A percentile compares a stretch with the other conserved stretches of the same genome.
Evolutionary conservation across 2,329 filamentous ascomycete species (phyloP).

Genomic region (Microdochium nivale): DNA sequence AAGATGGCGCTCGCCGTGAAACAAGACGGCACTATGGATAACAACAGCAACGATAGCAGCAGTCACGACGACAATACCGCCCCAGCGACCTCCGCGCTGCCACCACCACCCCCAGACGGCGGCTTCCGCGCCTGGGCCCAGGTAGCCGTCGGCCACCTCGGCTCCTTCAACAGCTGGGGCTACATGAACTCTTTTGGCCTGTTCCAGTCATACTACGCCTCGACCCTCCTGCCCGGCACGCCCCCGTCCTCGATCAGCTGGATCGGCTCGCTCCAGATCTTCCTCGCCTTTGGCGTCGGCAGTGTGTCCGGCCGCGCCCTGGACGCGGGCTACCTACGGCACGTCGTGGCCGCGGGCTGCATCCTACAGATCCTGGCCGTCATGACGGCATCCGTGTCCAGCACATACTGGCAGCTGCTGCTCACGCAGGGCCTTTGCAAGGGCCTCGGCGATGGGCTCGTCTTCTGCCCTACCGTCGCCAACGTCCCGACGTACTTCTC

Average conservation of each 20-base stretch:
- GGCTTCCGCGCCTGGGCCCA: constrained; percentile 1
- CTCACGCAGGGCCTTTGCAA: constrained; percentile 27
- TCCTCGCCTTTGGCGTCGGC: constrained; percentile 30
- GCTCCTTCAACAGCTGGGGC: constrained; percentile 6
- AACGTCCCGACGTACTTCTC: constrained; percentile 47
- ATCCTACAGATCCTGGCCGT: constrained; percentile 19
- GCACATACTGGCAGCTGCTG: constrained; percentile 19
- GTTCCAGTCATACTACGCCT: constrained; percentile 21
- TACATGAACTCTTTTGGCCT: constrained; percentile 17
- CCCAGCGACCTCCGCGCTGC: background rate
- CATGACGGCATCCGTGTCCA: constrained; percentile 22
- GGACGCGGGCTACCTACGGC: constrained; percentile 29
- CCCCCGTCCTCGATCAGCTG: constrained; percentile 29
- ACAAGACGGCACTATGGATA: too few species aligned
- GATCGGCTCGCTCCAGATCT: constrained; percentile 35
- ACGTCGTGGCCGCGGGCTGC: constrained; percentile 12
- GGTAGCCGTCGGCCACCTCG: background rate
- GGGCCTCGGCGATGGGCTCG: constrained; percentile 33
- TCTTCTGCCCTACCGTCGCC: constrained; percentile 44
- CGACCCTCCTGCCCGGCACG: constrained; percentile 6
- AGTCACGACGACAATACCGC: too few species aligned
- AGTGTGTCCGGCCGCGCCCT: constrained; percentile 27
- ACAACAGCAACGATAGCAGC: too few species aligned
- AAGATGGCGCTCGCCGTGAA: too few species aligned
- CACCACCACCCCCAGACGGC: constrained; percentile 2